These are phyloP conservation scores for Nemophila menziesii DNA, from an alignment of 257 asterid species.

Conservation along the genomic window DNA sequence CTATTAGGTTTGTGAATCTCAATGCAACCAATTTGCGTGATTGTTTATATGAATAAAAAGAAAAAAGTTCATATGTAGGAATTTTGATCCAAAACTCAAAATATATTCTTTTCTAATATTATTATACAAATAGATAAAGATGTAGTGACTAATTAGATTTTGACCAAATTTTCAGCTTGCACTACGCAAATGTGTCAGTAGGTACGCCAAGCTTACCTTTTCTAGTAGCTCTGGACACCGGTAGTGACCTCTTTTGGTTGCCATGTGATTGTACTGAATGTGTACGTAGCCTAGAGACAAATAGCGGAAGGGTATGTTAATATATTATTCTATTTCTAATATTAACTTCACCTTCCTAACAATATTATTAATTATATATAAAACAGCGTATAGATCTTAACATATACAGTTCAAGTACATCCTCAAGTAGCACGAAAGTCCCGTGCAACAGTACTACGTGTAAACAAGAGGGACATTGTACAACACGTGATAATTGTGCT, in stretches of 20 bases:
- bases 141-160: background rate
- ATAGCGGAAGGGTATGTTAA: constrained; percentile 38
- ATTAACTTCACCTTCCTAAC: too few relatives aligned
- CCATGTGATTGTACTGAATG: constrained; percentile 79
- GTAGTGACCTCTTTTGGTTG: constrained; percentile 93
- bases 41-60: too few relatives aligned
- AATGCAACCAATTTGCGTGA: too few relatives aligned
- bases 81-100: background rate
- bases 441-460: constrained; percentile 72
- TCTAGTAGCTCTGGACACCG: constrained; percentile 95
- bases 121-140: background rate
- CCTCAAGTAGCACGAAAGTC: constrained; percentile 49
- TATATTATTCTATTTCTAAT: background rate
- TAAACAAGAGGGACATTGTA: constrained; percentile 46
- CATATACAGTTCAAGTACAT: constrained; percentile 62
- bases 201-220: constrained; percentile 59
- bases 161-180: constrained; percentile 55
- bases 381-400: constrained; percentile 56
- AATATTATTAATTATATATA: too few relatives aligned
- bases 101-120: background rate
- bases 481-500: constrained; percentile 53
- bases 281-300: constrained; percentile 31
- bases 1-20: too few relatives aligned
- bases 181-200: constrained; percentile 65
- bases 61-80: background rate